phyloP scores from a whole-genome alignment of 441 rosid genomes.

The Mallotus repandus region DNA sequence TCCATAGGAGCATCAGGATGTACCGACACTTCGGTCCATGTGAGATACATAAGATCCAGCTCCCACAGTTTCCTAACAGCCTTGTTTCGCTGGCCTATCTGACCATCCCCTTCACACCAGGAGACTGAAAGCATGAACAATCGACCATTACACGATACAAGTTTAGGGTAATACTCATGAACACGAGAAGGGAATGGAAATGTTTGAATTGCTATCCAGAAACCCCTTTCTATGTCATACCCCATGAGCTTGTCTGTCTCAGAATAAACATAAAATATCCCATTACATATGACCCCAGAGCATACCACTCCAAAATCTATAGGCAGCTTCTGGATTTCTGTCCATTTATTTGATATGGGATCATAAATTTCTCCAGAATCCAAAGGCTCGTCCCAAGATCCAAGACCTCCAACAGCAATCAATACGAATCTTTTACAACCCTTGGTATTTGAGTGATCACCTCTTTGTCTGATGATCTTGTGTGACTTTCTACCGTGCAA shows the following conservation, averaged over 20 bases:
- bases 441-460: conserved; percentile 42
- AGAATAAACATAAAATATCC: conserved; percentile 85
- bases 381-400: conserved; percentile 80
- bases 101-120: conserved; percentile 98
- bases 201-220: conserved; percentile 81
- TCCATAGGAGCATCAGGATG: conserved; percentile 99
- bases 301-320: conserved; percentile 72
- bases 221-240: conserved; percentile 87
- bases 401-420: conserved; percentile 82
- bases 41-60: conserved; percentile 79
- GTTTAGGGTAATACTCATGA: conserved; percentile 87
- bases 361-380: conserved; percentile 96
- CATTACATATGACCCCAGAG: conserved; percentile 81
- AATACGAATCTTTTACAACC: conserved; percentile 58
- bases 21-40: conserved; percentile 76
- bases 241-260: conserved; percentile 90
- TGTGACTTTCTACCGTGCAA: conserved; percentile 43
- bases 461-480: conserved; percentile 55
- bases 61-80: conserved; percentile 97
- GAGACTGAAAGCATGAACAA: conserved; percentile 90
- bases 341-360: conserved; percentile 78
- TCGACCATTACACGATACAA: conserved; percentile 67
- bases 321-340: conserved; percentile 81
- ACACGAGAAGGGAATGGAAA: conserved; percentile 89
- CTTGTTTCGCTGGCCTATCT: conserved; percentile 93